Percentiles rank a stretch among this genome's conserved stretches.
phyloP scores from a whole-genome alignment of 176 grass and related monocot genomes.

The Urochloa ruziziensis region DNA sequence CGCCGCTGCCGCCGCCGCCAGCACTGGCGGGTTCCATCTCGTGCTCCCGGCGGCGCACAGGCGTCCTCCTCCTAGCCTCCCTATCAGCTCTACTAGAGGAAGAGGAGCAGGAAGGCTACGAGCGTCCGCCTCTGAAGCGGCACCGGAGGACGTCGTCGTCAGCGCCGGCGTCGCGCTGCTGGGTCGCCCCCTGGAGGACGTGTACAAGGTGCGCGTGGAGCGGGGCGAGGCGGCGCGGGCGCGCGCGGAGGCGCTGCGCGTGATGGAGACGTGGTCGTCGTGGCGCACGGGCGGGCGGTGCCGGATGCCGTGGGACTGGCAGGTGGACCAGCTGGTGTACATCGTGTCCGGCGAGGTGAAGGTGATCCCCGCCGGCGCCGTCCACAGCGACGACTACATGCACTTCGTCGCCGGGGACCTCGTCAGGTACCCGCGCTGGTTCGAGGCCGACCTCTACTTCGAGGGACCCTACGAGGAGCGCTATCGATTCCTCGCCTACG shows the following conservation, averaged over 20 bases:
- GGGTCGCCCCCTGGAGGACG: constrained; percentile 55
- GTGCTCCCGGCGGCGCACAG: constrained; percentile 20
- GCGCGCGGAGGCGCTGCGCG: constrained; percentile 54
- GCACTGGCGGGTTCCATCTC: constrained; percentile 19
- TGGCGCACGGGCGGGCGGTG: constrained; percentile 84
- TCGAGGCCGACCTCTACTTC: constrained; percentile 94
- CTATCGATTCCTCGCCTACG: constrained; percentile 81
- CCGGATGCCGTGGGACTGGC: constrained; percentile 84
- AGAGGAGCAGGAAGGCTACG: neutral
- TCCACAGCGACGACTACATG: constrained; percentile 76
- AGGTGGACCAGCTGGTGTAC: constrained; percentile 94
- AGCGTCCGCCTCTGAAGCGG: neutral
- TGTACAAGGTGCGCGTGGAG: constrained; percentile 90
- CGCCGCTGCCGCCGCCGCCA: constrained; percentile 1
- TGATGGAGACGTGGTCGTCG: constrained; percentile 65
- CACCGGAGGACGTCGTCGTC: neutral
- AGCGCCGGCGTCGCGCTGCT: neutral
- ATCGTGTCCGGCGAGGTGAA: constrained; percentile 84
- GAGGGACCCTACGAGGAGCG: constrained; percentile 89
- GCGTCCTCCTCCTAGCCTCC: neutral
- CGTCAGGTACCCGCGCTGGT: constrained; percentile 84
- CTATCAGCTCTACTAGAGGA: neutral
- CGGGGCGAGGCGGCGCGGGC: constrained; percentile 56
- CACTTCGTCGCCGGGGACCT: constrained; percentile 89
- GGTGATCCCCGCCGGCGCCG: constrained; percentile 73